Evolutionary conservation across 2,329 filamentous ascomycete species (phyloP), one percentile per base, ranked within the genome.

Genomic region (Hypoxylon sp.): DNA sequence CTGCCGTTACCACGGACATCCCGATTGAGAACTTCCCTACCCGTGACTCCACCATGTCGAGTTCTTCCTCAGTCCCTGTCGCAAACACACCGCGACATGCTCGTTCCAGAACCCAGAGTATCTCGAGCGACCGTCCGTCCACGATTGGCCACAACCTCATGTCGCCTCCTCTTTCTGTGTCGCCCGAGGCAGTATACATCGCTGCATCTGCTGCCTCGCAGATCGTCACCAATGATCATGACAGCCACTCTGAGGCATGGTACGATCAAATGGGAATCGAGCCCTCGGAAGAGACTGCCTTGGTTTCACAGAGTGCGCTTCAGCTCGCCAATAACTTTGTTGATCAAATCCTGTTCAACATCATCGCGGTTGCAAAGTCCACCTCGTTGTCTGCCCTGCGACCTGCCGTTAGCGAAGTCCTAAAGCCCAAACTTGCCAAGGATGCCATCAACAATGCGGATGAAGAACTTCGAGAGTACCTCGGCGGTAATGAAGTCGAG

Each of bases 311-410:
- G 1, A 86, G 88, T 30, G 93, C 96, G 0, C 84, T 98, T 40
- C 85, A 86, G 46, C 87, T 97, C 8, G 88, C 98, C 77, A 99
- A 99, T 82, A 90, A 88, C 75, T 99, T 99, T 77, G 88, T 99
- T 69, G 96, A 99, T 79, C 93, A 98, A 77, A 85, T 98, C 3
- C 87, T 99, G 5, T 97, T 95, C 84, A 95, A 93, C 76, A 92
- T 98, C 70, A 88, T 99, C n/a, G 89, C 90, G 27, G 84, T 89
- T 11, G 91, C 95, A 17, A 90, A 91, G 74, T 94, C 94, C 2
- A 97, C 94, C 0, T 89, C 90, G 2, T 85, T 98, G 7, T 82
- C 88, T 6, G 86, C 90, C 2, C 86, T 98, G 66, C 90, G 94
- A 66, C 92, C 93, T 2, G 95, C 95, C 33, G 91, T 98, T 33